A percentile compares a stretch with the other conserved stretches of the same genome.
Evolutionary conservation across 1,139 yeast species (phyloP).

Genomic region (Sugiyamaella xylanicola): DNA sequence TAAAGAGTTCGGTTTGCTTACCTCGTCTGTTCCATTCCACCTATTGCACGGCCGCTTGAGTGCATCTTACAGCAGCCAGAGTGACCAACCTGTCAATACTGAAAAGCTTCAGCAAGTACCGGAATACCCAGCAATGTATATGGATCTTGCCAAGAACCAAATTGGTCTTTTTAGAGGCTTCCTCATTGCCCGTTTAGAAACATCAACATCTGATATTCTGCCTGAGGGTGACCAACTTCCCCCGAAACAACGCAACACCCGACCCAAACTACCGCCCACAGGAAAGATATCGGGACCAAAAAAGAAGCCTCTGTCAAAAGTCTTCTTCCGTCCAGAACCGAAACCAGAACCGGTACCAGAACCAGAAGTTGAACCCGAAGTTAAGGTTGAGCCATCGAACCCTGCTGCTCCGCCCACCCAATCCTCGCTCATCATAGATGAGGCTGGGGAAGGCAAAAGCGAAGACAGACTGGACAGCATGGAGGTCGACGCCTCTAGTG

Average conservation of each 20-base stretch:
- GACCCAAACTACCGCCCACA: slow-evolving; percentile 90
- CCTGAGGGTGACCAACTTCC: slow-evolving; percentile 84
- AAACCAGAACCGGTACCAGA: background rate
- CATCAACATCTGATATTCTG: slow-evolving; percentile 39
- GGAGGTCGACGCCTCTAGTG: slow-evolving; percentile 15
- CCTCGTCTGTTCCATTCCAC: slow-evolving; percentile 86
- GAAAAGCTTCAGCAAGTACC: slow-evolving; percentile 38
- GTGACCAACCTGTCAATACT: slow-evolving; percentile 25
- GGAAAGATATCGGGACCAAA: slow-evolving; percentile 79
- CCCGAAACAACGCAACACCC: slow-evolving; percentile 71
- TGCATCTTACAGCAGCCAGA: slow-evolving; percentile 31
- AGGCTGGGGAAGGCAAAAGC: background rate
- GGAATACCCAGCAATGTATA: slow-evolving; percentile 47
- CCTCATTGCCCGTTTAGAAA: slow-evolving; percentile 44
- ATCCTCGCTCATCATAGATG: background rate
- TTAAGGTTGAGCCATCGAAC: background rate
- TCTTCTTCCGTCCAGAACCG: slow-evolving; percentile 30
- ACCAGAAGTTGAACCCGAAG: background rate
- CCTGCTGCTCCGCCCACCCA: background rate
- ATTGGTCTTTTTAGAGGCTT: slow-evolving; percentile 64
- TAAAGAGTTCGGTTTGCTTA: slow-evolving; percentile 84
- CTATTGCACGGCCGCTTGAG: slow-evolving; percentile 77
- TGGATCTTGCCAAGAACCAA: slow-evolving; percentile 53
- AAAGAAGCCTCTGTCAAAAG: slow-evolving; percentile 46
- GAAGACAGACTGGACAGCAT: slow-evolving; percentile 4